Conservation (phyloP, 2,329 filamentous ascomycete species). For the Fusarium annulatum region DNA sequence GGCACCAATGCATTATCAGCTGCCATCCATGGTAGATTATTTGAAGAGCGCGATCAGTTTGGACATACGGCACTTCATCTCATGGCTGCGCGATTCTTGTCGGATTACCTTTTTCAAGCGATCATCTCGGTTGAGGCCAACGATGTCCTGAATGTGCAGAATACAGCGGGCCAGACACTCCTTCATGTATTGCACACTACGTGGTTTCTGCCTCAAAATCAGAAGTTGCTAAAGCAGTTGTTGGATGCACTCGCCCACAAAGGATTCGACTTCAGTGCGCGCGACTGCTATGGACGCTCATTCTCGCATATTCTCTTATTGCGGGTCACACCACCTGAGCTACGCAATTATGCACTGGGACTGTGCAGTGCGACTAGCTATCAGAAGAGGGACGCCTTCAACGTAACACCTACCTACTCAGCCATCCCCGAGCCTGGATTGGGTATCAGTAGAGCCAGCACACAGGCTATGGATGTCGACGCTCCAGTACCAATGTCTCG, state of each 20-base stretch:
- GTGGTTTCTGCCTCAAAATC: constrained; percentile 48
- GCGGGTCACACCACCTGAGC: constrained; percentile 45
- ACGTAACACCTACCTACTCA: constrained; percentile 41
- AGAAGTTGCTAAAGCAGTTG: constrained; percentile 44
- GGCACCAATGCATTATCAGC: constrained; percentile 28
- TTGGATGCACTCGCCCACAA: constrained; percentile 29
- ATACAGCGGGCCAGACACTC: constrained; percentile 61
- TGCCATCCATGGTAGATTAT: constrained; percentile 11
- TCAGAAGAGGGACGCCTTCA: constrained; percentile 63
- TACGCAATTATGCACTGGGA: constrained; percentile 45
- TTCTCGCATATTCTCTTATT: constrained; percentile 60
- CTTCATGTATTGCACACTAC: constrained; percentile 55
- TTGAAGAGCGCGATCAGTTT: constrained; percentile 52
- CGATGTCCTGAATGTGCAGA: constrained; percentile 46
- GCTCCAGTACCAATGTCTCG: constrained; percentile 27
- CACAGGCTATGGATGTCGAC: constrained; percentile 39
- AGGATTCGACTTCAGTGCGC: constrained; percentile 49
- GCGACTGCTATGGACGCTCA: constrained; percentile 64
- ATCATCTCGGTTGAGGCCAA: constrained; percentile 33
- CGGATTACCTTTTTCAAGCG: constrained; percentile 46
- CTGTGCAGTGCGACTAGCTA: constrained; percentile 48
- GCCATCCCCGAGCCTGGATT: constrained; percentile 1
- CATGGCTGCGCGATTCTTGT: constrained; percentile 52
- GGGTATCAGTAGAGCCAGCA: constrained; percentile 8
- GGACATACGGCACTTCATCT: constrained; percentile 62